These are phyloP conservation scores for Diaporthe caulivora DNA, from an alignment of 2,329 filamentous ascomycete genomes.

Conservation along the genomic window DNA sequence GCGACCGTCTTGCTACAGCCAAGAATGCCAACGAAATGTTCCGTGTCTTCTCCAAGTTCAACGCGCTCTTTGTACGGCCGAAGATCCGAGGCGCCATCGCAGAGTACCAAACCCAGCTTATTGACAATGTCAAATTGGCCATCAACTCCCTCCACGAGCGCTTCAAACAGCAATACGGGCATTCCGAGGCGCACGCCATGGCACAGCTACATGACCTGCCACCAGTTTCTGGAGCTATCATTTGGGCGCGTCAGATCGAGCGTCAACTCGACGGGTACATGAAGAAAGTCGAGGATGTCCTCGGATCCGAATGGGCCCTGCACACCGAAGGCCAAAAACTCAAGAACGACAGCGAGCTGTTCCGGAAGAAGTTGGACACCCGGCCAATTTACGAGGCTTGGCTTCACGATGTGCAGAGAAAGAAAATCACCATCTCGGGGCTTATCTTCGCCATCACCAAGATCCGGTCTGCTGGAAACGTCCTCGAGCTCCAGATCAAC, in stretches of 20 bases:
- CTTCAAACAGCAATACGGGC: conserved; percentile 98
- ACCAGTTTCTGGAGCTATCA: conserved; percentile 95
- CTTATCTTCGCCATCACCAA: conserved; percentile 90
- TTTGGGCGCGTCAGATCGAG: conserved; percentile 98
- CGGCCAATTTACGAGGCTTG: conserved; percentile 95
- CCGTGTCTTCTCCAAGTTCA: conserved; percentile 99
- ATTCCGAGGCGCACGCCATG: conserved; percentile 98
- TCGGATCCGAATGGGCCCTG: conserved; percentile 93
- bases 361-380: conserved; percentile 96
- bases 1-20: conserved; percentile 92
- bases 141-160: conserved; percentile 94
- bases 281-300: conserved; percentile 98
- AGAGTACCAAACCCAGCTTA: conserved; percentile 97
- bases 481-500: conserved; percentile 90
- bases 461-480: conserved; percentile 90
- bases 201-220: conserved; percentile 95
- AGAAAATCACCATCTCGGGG: conserved; percentile 91
- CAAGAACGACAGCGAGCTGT: conserved; percentile 89
- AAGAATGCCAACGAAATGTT: conserved; percentile 99
- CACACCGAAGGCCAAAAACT: conserved; percentile 96
- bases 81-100: conserved; percentile 98
- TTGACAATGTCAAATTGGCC: conserved; percentile 97
- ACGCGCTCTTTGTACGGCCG: conserved; percentile 96
- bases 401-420: conserved; percentile 88
- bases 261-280: conserved; percentile 96